Base-by-base conservation (phyloP, 768 basidiomycete genomes). In the Phaffia australis region DNA sequence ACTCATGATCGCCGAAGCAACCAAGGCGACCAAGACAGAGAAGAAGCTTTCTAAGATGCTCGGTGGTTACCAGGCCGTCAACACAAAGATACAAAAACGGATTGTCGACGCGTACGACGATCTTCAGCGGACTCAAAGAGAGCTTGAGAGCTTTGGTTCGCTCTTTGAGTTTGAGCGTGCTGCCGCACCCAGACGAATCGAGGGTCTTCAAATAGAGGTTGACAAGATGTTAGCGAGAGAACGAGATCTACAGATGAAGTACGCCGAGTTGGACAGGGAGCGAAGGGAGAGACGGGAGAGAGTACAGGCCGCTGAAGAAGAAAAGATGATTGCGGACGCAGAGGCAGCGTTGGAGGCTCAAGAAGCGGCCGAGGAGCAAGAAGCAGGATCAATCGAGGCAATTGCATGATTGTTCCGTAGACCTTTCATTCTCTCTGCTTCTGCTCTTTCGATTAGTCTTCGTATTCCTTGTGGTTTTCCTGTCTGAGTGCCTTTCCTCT, bases 21-120 rank as follows among this genome's bases (percentile, higher is more conserved):
- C 80, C 63, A 89, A 87, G 74, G 87, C 88, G 0, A 76, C 82
- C 25, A 98, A 95, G 79, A 74, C 81, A 6, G 94, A 97, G 80
- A 95, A 92, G 83, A 94, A 91, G 76, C 82, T 98, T 14, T 82
- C 80, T 11, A 83, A 91, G 65, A 82, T 83, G 18, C 83, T 98
- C 2, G 92, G 92, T n/a, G 95, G 95, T 11, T 98, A 98, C 75
- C 83, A 88, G 73, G 81, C 82, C 49, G 84, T 93, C 14, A 84
- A 84, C 32, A 81, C 81, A 72, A 82, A 83, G 50, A 80, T 92
- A 60, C 73, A 70, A 16, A 63, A 75, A 66, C 61, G 75, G 9
- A 73, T 74, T 35, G 51, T 62, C 19, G 71, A 75, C 15, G 67
- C 70, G 14, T 76, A 89, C 74, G 83, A 83, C 46, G 86, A 86